Conservation (phyloP, 371 early-diverging fungal genomes). For the Globomyces sp. region DNA sequence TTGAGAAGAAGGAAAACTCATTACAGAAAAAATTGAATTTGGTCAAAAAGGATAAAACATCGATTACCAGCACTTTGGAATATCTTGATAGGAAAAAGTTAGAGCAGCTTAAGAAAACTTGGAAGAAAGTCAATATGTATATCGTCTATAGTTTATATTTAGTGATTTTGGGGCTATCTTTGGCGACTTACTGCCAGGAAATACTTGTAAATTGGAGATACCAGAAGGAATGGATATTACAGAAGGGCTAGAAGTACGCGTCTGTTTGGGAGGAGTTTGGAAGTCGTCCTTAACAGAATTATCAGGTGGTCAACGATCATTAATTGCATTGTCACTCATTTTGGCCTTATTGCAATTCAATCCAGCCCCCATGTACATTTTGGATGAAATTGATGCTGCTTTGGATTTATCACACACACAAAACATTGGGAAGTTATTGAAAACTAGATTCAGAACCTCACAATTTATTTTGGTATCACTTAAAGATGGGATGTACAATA, state of each 20-base stretch:
- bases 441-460: slow-evolving; percentile 93
- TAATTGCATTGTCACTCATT: slow-evolving; percentile 97
- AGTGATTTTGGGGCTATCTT: slow-evolving; percentile 95
- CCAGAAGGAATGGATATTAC: slow-evolving; percentile 75
- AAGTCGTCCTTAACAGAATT: slow-evolving; percentile 96
- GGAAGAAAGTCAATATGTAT: slow-evolving; percentile 82
- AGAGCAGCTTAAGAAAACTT: slow-evolving; percentile 87
- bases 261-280: slow-evolving; percentile 97
- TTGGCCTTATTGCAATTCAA: slow-evolving; percentile 97
- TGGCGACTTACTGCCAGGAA: slow-evolving; percentile 89
- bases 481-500: slow-evolving; percentile 99
- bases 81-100: slow-evolving; percentile 87
- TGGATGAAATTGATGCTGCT: slow-evolving; percentile 99
- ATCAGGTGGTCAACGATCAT: slow-evolving; percentile 98
- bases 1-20: slow-evolving; percentile 84
- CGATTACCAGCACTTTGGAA: slow-evolving; percentile 91
- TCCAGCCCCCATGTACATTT: slow-evolving; percentile 99
- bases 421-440: slow-evolving; percentile 96
- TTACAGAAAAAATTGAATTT: slow-evolving; percentile 86
- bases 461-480: slow-evolving; percentile 99
- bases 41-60: slow-evolving; percentile 87
- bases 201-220: slow-evolving; percentile 82
- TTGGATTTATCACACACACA: slow-evolving; percentile 99
- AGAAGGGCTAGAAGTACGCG: slow-evolving; percentile 91
- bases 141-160: slow-evolving; percentile 18